Conservation (phyloP, 345 rosid species). For the Rhizophora mangle region DNA sequence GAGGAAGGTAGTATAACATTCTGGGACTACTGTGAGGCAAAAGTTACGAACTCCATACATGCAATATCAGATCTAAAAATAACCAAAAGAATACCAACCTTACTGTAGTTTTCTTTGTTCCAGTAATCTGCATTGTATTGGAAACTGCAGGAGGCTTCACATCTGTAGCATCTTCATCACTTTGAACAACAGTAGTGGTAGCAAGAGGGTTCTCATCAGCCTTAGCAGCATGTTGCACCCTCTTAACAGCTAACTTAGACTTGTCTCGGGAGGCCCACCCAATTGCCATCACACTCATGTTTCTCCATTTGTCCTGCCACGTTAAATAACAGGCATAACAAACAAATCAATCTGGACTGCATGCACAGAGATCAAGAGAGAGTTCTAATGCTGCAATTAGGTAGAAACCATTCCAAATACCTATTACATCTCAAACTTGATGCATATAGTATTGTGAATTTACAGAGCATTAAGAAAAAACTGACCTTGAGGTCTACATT, state of each 20-base stretch:
- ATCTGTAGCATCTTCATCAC: conserved; percentile 68
- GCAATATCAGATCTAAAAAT: neutral
- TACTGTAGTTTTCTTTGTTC: conserved; percentile 62
- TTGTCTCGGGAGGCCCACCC: conserved; percentile 91
- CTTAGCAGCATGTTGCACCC: conserved; percentile 45
- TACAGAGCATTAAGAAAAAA: neutral
- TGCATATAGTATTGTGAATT: neutral
- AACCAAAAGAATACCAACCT: conserved; percentile 44
- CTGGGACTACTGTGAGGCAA: neutral
- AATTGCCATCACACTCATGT: conserved; percentile 92
- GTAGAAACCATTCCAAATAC: neutral
- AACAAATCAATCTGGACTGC: conserved; percentile 3
- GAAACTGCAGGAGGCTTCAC: conserved; percentile 44
- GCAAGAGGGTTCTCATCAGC: conserved; percentile 54
- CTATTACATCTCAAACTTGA: neutral
- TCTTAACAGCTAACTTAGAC: conserved; percentile 63
- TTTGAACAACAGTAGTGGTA: conserved; percentile 32
- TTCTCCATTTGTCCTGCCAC: conserved; percentile 94
- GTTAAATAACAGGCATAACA: conserved; percentile 12
- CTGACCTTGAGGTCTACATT: conserved; percentile 95
- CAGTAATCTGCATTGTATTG: conserved; percentile 38
- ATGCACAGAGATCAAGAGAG: neutral
- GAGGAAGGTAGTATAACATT: no score
- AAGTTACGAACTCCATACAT: neutral
- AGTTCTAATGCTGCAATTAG: neutral